These are phyloP conservation scores for Fagus sylvatica DNA, from an alignment of 306 rosid genomes.

Conservation along the genomic window DNA sequence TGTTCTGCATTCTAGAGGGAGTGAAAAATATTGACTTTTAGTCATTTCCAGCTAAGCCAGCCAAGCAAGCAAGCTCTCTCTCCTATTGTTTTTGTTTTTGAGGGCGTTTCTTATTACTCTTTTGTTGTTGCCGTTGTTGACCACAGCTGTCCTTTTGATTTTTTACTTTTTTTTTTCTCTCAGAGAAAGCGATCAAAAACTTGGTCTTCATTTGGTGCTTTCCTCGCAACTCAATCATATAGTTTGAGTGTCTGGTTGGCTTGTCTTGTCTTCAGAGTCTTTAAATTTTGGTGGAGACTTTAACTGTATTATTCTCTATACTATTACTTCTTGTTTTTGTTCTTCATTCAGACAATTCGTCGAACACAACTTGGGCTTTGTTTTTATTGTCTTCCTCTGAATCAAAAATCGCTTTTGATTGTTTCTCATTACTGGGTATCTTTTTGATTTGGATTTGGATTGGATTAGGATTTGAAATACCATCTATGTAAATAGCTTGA, in stretches of 20 bases:
- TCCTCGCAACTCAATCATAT: conserved; percentile 1
- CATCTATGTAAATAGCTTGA: background rate
- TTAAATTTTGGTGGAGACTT: background rate
- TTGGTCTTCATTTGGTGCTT: conserved; percentile 1
- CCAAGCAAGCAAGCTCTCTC: no score
- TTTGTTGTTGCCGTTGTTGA: conserved; percentile 39
- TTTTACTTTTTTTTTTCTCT: background rate
- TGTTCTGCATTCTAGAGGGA: background rate
- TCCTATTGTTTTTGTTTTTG: background rate
- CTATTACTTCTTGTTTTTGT: background rate
- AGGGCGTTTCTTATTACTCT: background rate
- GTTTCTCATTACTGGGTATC: conserved; percentile 23
- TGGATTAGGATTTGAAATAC: background rate
- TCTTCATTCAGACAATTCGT: conserved; percentile 2
- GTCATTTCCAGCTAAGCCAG: conserved; percentile 29
- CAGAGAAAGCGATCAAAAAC: background rate
- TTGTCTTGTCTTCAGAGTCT: background rate
- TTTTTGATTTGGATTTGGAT: conserved; percentile 21
- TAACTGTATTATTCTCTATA: background rate
- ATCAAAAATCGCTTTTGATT: conserved; percentile 10
- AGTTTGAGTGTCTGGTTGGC: background rate
- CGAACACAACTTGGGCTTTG: conserved; percentile 1
- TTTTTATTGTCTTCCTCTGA: background rate
- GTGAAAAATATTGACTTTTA: conserved; percentile 9
- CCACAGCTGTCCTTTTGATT: conserved; percentile 18